Evolutionary conservation across 495 filamentous ascomycete species (phyloP).

Genomic region (Aspergillus bridgeri): DNA sequence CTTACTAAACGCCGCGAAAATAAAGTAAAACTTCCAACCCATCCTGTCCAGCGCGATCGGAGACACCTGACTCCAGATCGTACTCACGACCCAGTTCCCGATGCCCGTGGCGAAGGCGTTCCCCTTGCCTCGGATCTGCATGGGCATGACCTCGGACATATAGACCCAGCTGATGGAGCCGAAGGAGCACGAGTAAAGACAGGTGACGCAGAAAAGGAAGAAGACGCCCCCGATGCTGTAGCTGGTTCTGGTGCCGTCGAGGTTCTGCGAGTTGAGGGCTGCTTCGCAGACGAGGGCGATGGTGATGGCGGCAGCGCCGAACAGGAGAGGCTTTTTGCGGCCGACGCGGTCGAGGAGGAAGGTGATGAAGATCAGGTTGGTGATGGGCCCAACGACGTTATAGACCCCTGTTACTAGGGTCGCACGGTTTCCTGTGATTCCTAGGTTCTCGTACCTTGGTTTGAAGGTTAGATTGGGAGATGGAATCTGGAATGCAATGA

Average conservation of each 20-base stretch:
- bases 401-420: slow-evolving; percentile 57
- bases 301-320: slow-evolving; percentile 39
- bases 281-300: slow-evolving; percentile 43
- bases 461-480: neutral
- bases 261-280: slow-evolving; percentile 38
- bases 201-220: slow-evolving; percentile 46
- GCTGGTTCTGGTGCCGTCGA: slow-evolving; percentile 27
- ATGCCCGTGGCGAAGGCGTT: slow-evolving; percentile 45
- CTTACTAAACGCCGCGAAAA: slow-evolving; percentile 43
- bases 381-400: slow-evolving; percentile 54
- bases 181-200: slow-evolving; percentile 43
- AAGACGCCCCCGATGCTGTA: slow-evolving; percentile 44
- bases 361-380: slow-evolving; percentile 44
- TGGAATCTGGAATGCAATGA: neutral
- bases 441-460: slow-evolving; percentile 13
- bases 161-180: slow-evolving; percentile 47
- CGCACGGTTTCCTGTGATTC: slow-evolving; percentile 46
- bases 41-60: slow-evolving; percentile 44
- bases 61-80: slow-evolving; percentile 48
- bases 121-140: slow-evolving; percentile 46
- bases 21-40: slow-evolving; percentile 45
- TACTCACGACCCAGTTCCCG: slow-evolving; percentile 50
- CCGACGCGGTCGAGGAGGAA: slow-evolving; percentile 39
- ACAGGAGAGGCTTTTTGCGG: slow-evolving; percentile 33
- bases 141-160: slow-evolving; percentile 49